A percentile compares a stretch with the other conserved stretches of the same genome.
These are phyloP conservation scores for Grosmannia serpens DNA, from an alignment of 2,329 filamentous ascomycete genomes.

Conservation along the genomic window DNA sequence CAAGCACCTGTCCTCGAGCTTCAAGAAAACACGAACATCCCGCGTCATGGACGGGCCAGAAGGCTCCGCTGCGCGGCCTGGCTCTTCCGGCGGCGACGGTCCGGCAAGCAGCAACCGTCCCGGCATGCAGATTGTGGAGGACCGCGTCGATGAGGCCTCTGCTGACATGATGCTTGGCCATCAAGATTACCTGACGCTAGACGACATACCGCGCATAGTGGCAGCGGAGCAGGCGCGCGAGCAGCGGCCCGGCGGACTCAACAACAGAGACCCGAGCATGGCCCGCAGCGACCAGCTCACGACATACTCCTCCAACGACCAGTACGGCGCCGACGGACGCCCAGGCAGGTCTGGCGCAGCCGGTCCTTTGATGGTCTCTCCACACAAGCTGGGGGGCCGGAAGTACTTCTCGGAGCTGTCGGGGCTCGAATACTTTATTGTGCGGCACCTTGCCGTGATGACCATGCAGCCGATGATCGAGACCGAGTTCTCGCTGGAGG, in stretches of 20 bases:
- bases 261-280: slow-evolving; percentile 36
- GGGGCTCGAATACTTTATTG: slow-evolving; percentile 92
- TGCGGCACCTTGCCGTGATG: slow-evolving; percentile 86
- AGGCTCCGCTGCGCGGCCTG: slow-evolving; percentile 54
- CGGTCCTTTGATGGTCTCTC: neutral
- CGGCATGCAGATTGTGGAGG: slow-evolving; percentile 63
- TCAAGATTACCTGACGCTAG: slow-evolving; percentile 82
- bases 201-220: slow-evolving; percentile 93
- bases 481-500: slow-evolving; percentile 83
- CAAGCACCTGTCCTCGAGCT: slow-evolving; percentile 85
- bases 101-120: slow-evolving; percentile 10
- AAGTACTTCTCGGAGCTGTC: slow-evolving; percentile 95
- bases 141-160: slow-evolving; percentile 57
- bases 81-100: slow-evolving; percentile 55
- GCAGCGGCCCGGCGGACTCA: slow-evolving; percentile 68
- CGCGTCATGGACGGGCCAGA: slow-evolving; percentile 85
- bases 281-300: neutral
- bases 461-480: slow-evolving; percentile 91
- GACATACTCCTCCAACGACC: neutral
- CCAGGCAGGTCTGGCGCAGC: neutral
- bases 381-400: slow-evolving; percentile 36
- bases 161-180: slow-evolving; percentile 80
- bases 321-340: neutral
- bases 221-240: slow-evolving; percentile 92
- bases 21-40: slow-evolving; percentile 80